Percentiles rank a stretch among this genome's conserved stretches.
Conservation (phyloP, 2,329 filamentous ascomycete species). For the Calonectria leucothoes region DNA sequence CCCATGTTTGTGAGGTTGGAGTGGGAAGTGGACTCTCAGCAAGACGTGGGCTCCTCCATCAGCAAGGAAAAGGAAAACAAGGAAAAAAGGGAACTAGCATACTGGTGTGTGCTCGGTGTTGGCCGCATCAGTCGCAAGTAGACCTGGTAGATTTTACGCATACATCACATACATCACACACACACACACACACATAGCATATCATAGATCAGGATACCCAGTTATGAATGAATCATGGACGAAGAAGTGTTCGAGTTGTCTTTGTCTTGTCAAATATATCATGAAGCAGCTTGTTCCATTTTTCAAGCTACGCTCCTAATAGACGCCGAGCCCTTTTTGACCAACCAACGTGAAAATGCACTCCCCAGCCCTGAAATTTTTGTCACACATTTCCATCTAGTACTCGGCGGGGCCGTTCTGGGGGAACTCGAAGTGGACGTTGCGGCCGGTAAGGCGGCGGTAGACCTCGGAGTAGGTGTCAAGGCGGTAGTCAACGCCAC, state of each 20-base stretch:
- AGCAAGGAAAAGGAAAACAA: constrained; percentile 69
- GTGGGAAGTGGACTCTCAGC: constrained; percentile 81
- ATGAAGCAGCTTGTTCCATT: constrained; percentile 58
- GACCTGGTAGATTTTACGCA: constrained; percentile 21
- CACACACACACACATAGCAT: constrained; percentile 25
- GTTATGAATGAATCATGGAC: constrained; percentile 42
- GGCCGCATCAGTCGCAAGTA: constrained; percentile 76
- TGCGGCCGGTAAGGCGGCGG: constrained; percentile 95
- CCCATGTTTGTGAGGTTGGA: constrained; percentile 93
- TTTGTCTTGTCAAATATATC: constrained; percentile 48
- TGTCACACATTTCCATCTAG: constrained; percentile 63
- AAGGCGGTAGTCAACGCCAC: constrained; percentile 98
- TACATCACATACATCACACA: constrained; percentile 15
- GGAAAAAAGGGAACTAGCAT: constrained; percentile 89
- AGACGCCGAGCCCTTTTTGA: constrained; percentile 63
- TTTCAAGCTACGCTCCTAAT: constrained; percentile 61
- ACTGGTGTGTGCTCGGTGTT: constrained; percentile 93
- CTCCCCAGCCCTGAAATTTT: constrained; percentile 43
- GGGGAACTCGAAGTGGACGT: constrained; percentile 98
- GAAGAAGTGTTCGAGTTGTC: constrained; percentile 45
- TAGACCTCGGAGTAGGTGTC: constrained; percentile 99
- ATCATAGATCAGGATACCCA: constrained; percentile 56
- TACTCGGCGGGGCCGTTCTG: constrained; percentile 83
- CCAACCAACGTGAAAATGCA: constrained; percentile 52
- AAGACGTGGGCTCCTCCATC: constrained; percentile 69